Evolutionary conservation across 306 rosid species (phyloP).

Genomic region (Prunus mira): DNA sequence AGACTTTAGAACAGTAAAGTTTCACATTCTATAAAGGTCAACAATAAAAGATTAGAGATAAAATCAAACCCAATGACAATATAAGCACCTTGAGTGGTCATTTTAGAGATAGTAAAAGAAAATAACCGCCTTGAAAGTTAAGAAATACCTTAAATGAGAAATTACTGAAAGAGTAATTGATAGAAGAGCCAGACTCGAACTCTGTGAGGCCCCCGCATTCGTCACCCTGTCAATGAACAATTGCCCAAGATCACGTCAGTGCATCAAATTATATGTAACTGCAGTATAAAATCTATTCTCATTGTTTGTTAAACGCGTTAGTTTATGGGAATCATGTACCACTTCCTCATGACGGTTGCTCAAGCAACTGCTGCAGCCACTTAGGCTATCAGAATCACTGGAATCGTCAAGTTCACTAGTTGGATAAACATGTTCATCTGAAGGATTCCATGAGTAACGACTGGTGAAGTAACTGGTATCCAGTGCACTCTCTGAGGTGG

Average conservation of each 20-base stretch:
- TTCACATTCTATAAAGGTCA: neutral
- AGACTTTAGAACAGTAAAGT: neutral
- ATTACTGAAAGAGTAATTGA: conserved; percentile 93
- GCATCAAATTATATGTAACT: conserved; percentile 3
- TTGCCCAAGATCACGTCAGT: conserved; percentile 36
- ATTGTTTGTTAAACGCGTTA: neutral
- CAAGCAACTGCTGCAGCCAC: conserved; percentile 88
- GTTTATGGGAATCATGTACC: conserved; percentile 45
- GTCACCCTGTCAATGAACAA: conserved; percentile 59
- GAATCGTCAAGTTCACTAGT: conserved; percentile 80
- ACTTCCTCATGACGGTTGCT: conserved; percentile 96
- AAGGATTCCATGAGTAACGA: conserved; percentile 87
- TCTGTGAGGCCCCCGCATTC: conserved; percentile 93
- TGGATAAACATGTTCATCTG: conserved; percentile 58
- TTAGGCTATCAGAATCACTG: conserved; percentile 89
- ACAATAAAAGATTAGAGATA: neutral
- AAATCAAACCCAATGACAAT: neutral
- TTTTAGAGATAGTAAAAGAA: conserved; percentile 4
- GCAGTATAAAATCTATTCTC: neutral
- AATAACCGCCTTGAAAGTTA: neutral
- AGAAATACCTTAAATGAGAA: conserved; percentile 89
- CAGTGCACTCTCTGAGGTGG: conserved; percentile 85
- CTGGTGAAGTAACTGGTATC: conserved; percentile 96
- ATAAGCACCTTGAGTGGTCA: neutral
- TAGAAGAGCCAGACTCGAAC: conserved; percentile 75